Conservation (phyloP, 129 eudicot species). For the Flaveria sonorensis region DNA sequence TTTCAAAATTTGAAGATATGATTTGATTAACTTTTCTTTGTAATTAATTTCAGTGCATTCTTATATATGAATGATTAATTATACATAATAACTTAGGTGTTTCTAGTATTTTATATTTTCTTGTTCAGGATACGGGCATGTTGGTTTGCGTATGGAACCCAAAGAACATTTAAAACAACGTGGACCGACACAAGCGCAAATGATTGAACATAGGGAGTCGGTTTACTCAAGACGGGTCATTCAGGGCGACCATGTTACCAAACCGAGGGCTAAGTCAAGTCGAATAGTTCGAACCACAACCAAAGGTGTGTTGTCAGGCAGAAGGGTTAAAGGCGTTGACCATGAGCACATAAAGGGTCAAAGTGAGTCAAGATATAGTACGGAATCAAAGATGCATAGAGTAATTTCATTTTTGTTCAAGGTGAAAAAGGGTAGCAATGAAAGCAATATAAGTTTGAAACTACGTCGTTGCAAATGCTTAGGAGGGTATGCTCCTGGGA, state of each 20-base stretch:
- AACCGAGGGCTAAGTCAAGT: slow-evolving; percentile 30
- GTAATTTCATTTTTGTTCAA: slow-evolving; percentile 47
- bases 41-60: too few relatives aligned
- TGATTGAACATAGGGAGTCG: slow-evolving; percentile 42
- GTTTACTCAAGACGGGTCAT: slow-evolving; percentile 39
- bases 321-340: slow-evolving; percentile 30
- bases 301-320: slow-evolving; percentile 23
- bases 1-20: too few relatives aligned
- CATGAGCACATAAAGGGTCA: slow-evolving; percentile 36
- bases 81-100: too few relatives aligned
- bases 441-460: slow-evolving; percentile 33
- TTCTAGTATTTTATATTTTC: not conserved
- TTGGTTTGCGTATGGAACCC: not conserved
- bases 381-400: slow-evolving; percentile 45
- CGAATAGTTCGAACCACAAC: slow-evolving; percentile 29
- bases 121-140: slow-evolving; percentile 9
- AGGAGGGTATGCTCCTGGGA: slow-evolving; percentile 43
- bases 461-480: slow-evolving; percentile 37
- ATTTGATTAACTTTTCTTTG: too few relatives aligned
- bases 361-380: slow-evolving; percentile 24
- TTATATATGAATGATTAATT: too few relatives aligned
- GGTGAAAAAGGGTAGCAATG: slow-evolving; percentile 48
- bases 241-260: slow-evolving; percentile 26
- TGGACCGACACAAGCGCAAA: slow-evolving; percentile 29
- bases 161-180: slow-evolving; percentile 19